phyloP scores from a whole-genome alignment of 148 eudicot genomes.

The Rhododendron molle region DNA sequence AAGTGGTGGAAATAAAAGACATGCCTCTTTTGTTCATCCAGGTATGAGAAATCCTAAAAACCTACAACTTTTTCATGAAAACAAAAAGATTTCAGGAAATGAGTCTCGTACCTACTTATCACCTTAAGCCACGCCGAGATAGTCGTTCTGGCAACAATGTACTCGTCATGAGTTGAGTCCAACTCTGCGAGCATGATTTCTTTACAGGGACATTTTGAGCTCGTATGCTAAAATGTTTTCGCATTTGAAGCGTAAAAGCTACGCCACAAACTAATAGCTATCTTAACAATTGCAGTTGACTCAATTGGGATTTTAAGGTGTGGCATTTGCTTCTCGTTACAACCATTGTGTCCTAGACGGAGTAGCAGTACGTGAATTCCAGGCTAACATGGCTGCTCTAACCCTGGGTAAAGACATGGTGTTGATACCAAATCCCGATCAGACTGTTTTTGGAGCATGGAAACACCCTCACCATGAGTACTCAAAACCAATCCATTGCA shows the following conservation, averaged over 20 bases:
- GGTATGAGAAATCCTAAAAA: not conserved
- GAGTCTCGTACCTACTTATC: no score
- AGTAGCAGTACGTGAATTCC: conserved; percentile 17
- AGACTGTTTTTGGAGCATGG: not conserved
- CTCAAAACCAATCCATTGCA: conserved; percentile 1
- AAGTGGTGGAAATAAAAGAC: conserved; percentile 1
- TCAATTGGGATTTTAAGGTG: conserved; percentile 14
- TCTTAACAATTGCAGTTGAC: conserved; percentile 5
- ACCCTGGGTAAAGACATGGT: not conserved
- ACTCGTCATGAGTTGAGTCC: no score
- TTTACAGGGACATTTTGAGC: not conserved
- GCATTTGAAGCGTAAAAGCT: not conserved
- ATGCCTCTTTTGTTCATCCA: conserved; percentile 26
- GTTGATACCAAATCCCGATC: not conserved
- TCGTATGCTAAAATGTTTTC: not conserved
- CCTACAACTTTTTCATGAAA: no score
- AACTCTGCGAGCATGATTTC: no score
- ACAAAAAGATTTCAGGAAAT: no score
- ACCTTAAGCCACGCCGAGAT: no score
- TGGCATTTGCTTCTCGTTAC: conserved; percentile 21
- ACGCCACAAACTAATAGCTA: not conserved
- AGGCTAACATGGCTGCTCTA: conserved; percentile 19
- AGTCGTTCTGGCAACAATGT: no score
- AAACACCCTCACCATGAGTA: conserved; percentile 11
- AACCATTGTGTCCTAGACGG: conserved; percentile 23